These are phyloP conservation scores for Suillus ampliporus DNA, from an alignment of 768 basidiomycete genomes.

Conservation along the genomic window DNA sequence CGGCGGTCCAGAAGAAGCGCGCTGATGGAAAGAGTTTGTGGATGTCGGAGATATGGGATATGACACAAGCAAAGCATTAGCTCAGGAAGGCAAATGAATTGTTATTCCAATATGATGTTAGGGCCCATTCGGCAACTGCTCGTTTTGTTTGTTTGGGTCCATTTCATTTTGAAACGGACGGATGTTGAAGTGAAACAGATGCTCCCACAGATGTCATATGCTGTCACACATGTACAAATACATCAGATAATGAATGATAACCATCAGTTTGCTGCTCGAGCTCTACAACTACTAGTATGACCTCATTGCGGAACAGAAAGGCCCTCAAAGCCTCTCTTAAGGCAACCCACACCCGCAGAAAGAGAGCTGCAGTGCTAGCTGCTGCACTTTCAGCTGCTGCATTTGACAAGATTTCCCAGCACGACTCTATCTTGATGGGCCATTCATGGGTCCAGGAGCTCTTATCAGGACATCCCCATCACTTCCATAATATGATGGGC, in stretches of 20 bases:
- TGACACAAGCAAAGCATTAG: too few species aligned
- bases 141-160: background rate
- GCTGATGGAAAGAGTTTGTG: too few species aligned
- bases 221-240: background rate
- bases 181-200: background rate
- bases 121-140: background rate
- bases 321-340: background rate
- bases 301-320: background rate
- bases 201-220: background rate
- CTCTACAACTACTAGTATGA: slow-evolving; percentile 2
- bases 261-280: background rate
- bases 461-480: background rate
- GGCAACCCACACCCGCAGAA: background rate
- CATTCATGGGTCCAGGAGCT: background rate
- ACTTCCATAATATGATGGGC: background rate
- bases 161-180: background rate
- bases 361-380: background rate
- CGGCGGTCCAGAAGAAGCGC: too few species aligned
- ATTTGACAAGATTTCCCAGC: background rate
- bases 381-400: background rate
- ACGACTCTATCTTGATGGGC: background rate
- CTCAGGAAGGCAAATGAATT: too few species aligned
- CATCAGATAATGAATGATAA: background rate
- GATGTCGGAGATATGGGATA: too few species aligned
- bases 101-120: too few species aligned